Percentiles rank a stretch among this genome's conserved stretches.
These are phyloP conservation scores for Salix dunnii DNA, from an alignment of 345 rosid genomes.

Conservation along the genomic window DNA sequence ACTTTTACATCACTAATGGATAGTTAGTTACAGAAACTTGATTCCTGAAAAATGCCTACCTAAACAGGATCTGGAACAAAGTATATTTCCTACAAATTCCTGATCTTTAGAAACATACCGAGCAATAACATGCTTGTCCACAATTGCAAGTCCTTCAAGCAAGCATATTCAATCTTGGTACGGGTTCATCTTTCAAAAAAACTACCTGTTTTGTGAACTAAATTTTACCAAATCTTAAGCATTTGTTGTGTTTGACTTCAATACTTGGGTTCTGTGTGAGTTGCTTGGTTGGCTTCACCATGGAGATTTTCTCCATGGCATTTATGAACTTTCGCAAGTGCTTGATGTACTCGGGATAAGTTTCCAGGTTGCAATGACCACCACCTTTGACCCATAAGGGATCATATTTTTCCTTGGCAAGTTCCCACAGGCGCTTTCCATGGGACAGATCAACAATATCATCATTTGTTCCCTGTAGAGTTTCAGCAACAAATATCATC, in stretches of 20 bases:
- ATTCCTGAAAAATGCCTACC: slow-evolving; percentile 1
- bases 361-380: slow-evolving; percentile 95
- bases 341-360: slow-evolving; percentile 83
- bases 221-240: slow-evolving; percentile 40
- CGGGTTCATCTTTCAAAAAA: slow-evolving; percentile 5
- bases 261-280: slow-evolving; percentile 50
- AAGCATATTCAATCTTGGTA: slow-evolving; percentile 2
- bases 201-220: slow-evolving; percentile 8
- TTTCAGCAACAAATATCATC: slow-evolving; percentile 2
- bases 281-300: slow-evolving; percentile 48
- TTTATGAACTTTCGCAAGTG: slow-evolving; percentile 76
- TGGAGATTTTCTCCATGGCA: slow-evolving; percentile 82
- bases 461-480: slow-evolving; percentile 80
- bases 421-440: slow-evolving; percentile 92
- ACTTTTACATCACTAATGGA: background rate
- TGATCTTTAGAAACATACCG: slow-evolving; percentile 10
- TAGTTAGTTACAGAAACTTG: background rate
- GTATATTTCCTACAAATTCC: slow-evolving; percentile 14
- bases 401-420: slow-evolving; percentile 80
- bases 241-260: slow-evolving; percentile 54
- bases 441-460: slow-evolving; percentile 87
- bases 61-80: slow-evolving; percentile 19
- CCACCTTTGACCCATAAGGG: slow-evolving; percentile 99
- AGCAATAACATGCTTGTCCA: slow-evolving; percentile 13
- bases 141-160: slow-evolving; percentile 10